A percentile compares a stretch with the other conserved stretches of the same genome.
Evolutionary conservation across 805 yeast species (phyloP).

Genomic region (Starmerella bacillaris): DNA sequence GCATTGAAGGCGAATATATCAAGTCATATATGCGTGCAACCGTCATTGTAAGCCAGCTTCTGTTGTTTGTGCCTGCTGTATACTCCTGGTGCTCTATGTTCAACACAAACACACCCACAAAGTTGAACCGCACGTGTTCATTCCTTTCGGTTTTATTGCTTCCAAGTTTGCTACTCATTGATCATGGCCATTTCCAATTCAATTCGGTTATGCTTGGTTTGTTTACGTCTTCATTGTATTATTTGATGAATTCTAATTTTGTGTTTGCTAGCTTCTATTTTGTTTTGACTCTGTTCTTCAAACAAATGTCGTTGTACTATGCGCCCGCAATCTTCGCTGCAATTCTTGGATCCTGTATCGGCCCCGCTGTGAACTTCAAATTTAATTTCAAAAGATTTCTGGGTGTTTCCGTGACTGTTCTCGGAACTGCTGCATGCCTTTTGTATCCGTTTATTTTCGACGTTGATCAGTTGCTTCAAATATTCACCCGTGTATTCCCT

Average conservation of each 20-base stretch:
- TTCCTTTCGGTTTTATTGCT: conserved; percentile 67
- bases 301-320: conserved; percentile 90
- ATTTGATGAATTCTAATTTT: conserved; percentile 40
- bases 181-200: conserved; percentile 95
- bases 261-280: conserved; percentile 60
- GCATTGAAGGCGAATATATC: conserved; percentile 45
- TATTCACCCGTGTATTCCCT: conserved; percentile 62
- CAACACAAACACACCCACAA: not conserved
- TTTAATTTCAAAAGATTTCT: conserved; percentile 28
- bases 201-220: conserved; percentile 89
- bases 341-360: conserved; percentile 44
- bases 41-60: conserved; percentile 54
- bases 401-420: conserved; percentile 45
- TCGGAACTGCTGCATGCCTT: conserved; percentile 33
- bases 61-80: conserved; percentile 65
- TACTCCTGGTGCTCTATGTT: conserved; percentile 19
- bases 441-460: conserved; percentile 42
- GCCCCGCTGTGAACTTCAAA: conserved; percentile 14
- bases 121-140: conserved; percentile 47
- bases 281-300: conserved; percentile 61
- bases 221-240: conserved; percentile 47
- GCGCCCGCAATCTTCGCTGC: conserved; percentile 76
- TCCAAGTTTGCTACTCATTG: conserved; percentile 68
- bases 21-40: conserved; percentile 76
- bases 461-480: conserved; percentile 36